These are phyloP conservation scores for Solanum clarkiae DNA, from an alignment of 257 asterid genomes.

Conservation along the genomic window DNA sequence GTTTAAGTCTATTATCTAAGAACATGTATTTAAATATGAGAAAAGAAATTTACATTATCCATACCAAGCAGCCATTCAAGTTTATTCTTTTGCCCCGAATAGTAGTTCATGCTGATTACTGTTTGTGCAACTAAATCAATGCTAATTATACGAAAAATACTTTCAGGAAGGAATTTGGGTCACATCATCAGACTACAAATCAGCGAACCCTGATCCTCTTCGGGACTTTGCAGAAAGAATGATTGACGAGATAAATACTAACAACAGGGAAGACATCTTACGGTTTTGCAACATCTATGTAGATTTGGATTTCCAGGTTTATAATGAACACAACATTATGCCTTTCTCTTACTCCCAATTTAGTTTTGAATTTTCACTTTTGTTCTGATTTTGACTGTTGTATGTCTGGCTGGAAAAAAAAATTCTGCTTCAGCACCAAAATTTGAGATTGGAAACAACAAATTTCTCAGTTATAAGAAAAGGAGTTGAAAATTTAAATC, in stretches of 20 bases:
- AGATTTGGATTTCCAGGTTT: slow-evolving; percentile 79
- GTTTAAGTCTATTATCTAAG: not conserved
- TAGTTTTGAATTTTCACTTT: not conserved
- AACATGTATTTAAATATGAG: not conserved
- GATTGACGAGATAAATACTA: slow-evolving; percentile 64
- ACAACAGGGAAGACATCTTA: slow-evolving; percentile 52
- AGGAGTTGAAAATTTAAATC: not conserved
- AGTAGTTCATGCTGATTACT: not conserved
- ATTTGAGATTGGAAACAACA: not conserved
- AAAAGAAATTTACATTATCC: not conserved
- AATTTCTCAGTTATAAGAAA: not conserved
- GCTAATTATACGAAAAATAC: not conserved
- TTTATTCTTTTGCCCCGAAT: not conserved
- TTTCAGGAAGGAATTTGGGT: slow-evolving; percentile 79
- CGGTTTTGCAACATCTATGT: slow-evolving; percentile 81
- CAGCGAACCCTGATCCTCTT: slow-evolving; percentile 89
- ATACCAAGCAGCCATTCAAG: not conserved
- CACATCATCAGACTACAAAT: slow-evolving; percentile 45
- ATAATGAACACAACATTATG: not conserved
- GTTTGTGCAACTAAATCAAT: not conserved
- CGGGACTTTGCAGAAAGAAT: slow-evolving; percentile 70
- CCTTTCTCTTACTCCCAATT: not conserved
- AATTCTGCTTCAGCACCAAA: not conserved
- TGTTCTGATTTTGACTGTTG: not conserved
- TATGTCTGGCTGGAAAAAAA: not conserved